phyloP scores from a whole-genome alignment of 2,329 filamentous ascomycete species.

The Fusarium sp. region DNA sequence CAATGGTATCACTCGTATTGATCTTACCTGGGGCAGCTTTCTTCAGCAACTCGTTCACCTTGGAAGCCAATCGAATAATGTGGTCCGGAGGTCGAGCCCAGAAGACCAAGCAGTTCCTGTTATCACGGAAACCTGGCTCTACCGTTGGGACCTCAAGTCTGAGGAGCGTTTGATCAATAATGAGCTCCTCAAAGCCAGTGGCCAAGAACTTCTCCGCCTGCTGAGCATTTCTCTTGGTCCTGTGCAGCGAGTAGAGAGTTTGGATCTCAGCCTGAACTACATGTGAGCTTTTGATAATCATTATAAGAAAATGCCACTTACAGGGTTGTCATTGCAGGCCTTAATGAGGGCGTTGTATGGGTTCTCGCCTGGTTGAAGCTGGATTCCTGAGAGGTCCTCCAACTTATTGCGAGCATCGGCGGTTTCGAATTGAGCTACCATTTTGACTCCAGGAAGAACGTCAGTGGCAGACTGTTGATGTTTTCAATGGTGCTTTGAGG shows the following conservation, averaged over 20 bases:
- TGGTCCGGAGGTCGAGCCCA: slow-evolving; percentile 86
- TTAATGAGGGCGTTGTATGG: slow-evolving; percentile 81
- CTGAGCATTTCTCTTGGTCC: slow-evolving; percentile 78
- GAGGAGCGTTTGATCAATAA: slow-evolving; percentile 80
- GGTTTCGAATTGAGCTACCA: slow-evolving; percentile 37
- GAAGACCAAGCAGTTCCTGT: slow-evolving; percentile 84
- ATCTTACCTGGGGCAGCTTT: slow-evolving; percentile 76
- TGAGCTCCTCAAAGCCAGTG: slow-evolving; percentile 74
- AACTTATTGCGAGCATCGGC: slow-evolving; percentile 62
- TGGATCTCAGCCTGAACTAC: slow-evolving; percentile 72
- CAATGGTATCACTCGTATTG: no score
- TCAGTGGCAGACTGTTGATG: neutral
- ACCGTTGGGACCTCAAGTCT: slow-evolving; percentile 73
- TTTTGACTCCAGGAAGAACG: neutral
- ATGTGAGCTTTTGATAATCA: neutral
- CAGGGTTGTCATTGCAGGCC: slow-evolving; percentile 73
- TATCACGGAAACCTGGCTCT: slow-evolving; percentile 78
- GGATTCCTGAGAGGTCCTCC: slow-evolving; percentile 66
- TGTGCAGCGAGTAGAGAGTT: slow-evolving; percentile 77
- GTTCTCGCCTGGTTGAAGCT: slow-evolving; percentile 69
- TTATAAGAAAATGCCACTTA: slow-evolving; percentile 54
- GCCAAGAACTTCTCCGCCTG: slow-evolving; percentile 81
- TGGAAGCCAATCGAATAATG: slow-evolving; percentile 73
- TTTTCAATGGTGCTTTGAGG: neutral
- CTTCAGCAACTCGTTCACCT: slow-evolving; percentile 75